phyloP scores from a whole-genome alignment of 2,329 filamentous ascomycete genomes.

The Fusarium sp. region DNA sequence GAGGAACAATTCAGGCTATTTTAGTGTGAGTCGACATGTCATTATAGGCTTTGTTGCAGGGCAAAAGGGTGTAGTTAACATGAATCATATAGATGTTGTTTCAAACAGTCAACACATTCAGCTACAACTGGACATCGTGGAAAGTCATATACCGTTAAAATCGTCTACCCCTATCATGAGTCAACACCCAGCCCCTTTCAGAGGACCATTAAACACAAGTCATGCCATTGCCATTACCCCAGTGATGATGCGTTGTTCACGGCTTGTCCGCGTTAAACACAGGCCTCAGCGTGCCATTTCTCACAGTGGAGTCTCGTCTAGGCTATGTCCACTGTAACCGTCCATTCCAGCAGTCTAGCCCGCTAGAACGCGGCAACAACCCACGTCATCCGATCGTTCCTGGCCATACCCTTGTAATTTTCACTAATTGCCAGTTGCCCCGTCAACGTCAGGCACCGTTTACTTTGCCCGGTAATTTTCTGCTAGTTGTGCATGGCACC shows the following conservation, averaged over 20 bases:
- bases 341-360: conserved; percentile 29
- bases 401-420: conserved; percentile 26
- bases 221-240: conserved; percentile 42
- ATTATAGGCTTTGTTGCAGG: background rate
- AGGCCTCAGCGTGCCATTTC: conserved; percentile 32
- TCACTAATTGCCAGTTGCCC: conserved; percentile 43
- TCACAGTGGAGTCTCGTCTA: conserved; percentile 24
- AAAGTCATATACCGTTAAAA: background rate
- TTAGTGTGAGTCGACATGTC: background rate
- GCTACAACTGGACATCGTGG: conserved; percentile 12
- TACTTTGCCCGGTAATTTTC: conserved; percentile 42
- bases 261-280: conserved; percentile 9
- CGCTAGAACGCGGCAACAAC: conserved; percentile 20
- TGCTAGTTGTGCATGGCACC: conserved; percentile 26
- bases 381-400: conserved; percentile 23
- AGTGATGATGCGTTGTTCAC: conserved; percentile 45
- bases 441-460: conserved; percentile 41
- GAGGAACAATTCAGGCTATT: background rate
- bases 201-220: background rate
- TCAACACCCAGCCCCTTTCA: conserved; percentile 6
- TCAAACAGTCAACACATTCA: background rate
- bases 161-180: conserved; percentile 9
- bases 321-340: conserved; percentile 4
- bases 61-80: background rate
- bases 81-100: background rate